Conservation (phyloP, 345 rosid species). For the Capsella bursapastoris region DNA sequence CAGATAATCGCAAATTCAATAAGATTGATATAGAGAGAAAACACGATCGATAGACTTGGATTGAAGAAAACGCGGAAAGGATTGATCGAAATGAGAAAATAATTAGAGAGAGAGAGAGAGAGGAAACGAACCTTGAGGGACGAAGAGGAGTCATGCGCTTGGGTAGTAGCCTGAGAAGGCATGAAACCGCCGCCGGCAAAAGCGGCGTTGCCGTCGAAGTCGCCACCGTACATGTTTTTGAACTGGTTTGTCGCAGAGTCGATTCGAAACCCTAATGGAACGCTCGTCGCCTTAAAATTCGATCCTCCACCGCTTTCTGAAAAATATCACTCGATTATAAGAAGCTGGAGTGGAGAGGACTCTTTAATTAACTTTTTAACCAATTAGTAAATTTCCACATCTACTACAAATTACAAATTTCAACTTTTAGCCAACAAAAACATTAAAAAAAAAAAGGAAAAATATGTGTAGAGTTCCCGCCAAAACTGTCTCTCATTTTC, state of each 20-base stretch:
- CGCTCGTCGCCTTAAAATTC: conserved; percentile 22
- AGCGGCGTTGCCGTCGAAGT: conserved; percentile 78
- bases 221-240: conserved; percentile 59
- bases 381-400: background rate
- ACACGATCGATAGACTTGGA: background rate
- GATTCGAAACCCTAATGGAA: conserved; percentile 37
- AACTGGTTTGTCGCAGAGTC: background rate
- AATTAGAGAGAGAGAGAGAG: background rate
- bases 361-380: background rate
- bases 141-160: conserved; percentile 53
- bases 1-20: background rate
- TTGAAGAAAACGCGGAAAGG: conserved; percentile 10
- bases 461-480: conserved; percentile 7
- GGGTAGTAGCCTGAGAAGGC: conserved; percentile 73
- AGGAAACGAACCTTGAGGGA: conserved; percentile 53
- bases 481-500: conserved; percentile 14
- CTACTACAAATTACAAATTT: conserved; percentile 2
- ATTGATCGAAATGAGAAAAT: background rate
- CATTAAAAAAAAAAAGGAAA: background rate
- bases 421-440: background rate
- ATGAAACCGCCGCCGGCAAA: conserved; percentile 93
- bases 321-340: background rate
- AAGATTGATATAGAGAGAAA: background rate
- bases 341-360: background rate
- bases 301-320: background rate